phyloP scores from a whole-genome alignment of 139 green algal species.

The Chlorella sp. region DNA sequence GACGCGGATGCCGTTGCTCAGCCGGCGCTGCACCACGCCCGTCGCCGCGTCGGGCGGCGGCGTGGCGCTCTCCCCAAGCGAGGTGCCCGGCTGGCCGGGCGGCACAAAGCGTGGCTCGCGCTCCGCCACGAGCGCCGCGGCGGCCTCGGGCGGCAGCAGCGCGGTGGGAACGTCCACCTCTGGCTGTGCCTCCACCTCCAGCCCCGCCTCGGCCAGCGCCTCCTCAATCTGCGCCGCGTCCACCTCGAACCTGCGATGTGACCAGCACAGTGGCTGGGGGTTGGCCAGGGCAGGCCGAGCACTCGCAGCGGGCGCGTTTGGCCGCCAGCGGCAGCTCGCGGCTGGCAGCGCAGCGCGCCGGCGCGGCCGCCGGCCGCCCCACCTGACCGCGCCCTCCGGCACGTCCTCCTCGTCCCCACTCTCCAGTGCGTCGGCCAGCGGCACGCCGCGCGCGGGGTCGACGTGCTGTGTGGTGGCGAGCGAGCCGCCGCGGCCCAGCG shows the following conservation, averaged over 20 bases:
- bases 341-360: too few relatives aligned
- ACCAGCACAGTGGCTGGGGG: too few relatives aligned
- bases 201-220: slow-evolving; percentile 58
- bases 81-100: slow-evolving; percentile 11
- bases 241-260: slow-evolving; percentile 85
- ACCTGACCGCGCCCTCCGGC: slow-evolving; percentile 57
- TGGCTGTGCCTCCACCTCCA: slow-evolving; percentile 53
- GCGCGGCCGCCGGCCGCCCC: too few relatives aligned
- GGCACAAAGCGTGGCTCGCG: slow-evolving; percentile 78
- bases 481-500: slow-evolving; percentile 49
- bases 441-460: slow-evolving; percentile 45
- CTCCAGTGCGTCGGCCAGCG: neutral
- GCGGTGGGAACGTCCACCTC: slow-evolving; percentile 85
- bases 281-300: too few relatives aligned
- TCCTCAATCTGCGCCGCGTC: slow-evolving; percentile 66
- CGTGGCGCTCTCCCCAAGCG: slow-evolving; percentile 12
- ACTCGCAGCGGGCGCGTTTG: too few relatives aligned
- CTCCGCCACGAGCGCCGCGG: slow-evolving; percentile 58
- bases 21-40: slow-evolving; percentile 80
- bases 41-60: slow-evolving; percentile 11
- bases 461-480: slow-evolving; percentile 79
- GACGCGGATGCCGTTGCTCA: slow-evolving; percentile 93
- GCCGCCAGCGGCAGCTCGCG: too few relatives aligned
- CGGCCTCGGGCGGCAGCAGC: slow-evolving; percentile 73
- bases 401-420: slow-evolving; percentile 39